Conservation (phyloP, 2,329 filamentous ascomycete genomes). For the Basipetospora chlamydospora region DNA sequence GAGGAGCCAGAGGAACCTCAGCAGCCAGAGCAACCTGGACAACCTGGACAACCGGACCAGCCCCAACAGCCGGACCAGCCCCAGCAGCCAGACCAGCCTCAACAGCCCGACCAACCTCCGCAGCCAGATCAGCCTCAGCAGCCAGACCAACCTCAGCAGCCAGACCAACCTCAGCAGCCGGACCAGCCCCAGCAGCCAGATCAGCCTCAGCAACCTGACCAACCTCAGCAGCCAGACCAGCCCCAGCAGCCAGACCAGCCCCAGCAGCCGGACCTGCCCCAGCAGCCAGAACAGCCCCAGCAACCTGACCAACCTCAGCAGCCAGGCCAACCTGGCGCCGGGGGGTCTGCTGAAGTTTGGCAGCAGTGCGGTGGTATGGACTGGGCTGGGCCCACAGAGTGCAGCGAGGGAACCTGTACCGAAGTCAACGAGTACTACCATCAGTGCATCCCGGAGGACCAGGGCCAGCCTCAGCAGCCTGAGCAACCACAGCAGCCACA, state of each 20-base stretch:
- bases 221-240: background rate
- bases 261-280: background rate
- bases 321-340: background rate
- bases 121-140: background rate
- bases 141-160: constrained; percentile 1
- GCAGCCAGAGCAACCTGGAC: background rate
- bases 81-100: background rate
- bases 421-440: constrained; percentile 13
- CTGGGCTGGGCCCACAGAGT: constrained; percentile 14
- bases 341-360: background rate
- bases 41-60: background rate
- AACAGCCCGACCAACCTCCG: background rate
- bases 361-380: constrained; percentile 12
- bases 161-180: background rate
- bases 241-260: background rate
- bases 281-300: background rate
- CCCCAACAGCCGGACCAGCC: background rate
- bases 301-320: background rate
- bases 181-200: background rate
- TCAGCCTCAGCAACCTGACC: background rate
- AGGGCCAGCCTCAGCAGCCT: too few species aligned
- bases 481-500: too few species aligned
- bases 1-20: background rate
- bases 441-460: constrained; percentile 21
- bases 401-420: constrained; percentile 15